Percentiles rank a stretch among this genome's conserved stretches.
Evolutionary conservation across 805 yeast species (phyloP).

Genomic region (Kuraishia capsulata): DNA sequence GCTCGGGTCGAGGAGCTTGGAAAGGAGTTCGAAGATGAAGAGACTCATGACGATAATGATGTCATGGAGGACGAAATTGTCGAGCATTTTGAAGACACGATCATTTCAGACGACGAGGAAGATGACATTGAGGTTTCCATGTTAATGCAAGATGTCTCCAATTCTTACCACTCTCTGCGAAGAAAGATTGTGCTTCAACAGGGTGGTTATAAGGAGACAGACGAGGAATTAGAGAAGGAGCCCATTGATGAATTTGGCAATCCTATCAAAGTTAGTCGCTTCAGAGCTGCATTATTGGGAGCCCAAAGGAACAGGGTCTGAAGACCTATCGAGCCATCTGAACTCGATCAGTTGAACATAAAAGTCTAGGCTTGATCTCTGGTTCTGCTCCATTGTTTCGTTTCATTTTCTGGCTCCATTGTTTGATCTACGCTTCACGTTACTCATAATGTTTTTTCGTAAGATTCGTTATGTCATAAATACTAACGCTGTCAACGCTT

Average conservation of each 20-base stretch:
- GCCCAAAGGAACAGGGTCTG: constrained; percentile 3
- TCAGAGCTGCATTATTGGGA: constrained; percentile 47
- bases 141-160: constrained; percentile 37
- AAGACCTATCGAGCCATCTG: too few relatives aligned
- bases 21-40: constrained; percentile 26
- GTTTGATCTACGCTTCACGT: too few relatives aligned
- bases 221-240: constrained; percentile 49
- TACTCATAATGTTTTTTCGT: too few relatives aligned
- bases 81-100: constrained; percentile 27
- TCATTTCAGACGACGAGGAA: constrained; percentile 14
- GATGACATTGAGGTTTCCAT: constrained; percentile 12
- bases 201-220: constrained; percentile 37
- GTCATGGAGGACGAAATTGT: constrained; percentile 31
- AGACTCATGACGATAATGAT: constrained; percentile 24
- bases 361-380: too few relatives aligned
- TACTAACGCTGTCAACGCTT: too few relatives aligned
- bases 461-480: too few relatives aligned
- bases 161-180: constrained; percentile 49
- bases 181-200: constrained; percentile 37
- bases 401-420: too few relatives aligned
- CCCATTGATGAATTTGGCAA: constrained; percentile 60
- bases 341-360: too few relatives aligned
- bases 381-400: too few relatives aligned
- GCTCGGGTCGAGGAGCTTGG: constrained; percentile 15
- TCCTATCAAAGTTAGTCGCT: constrained; percentile 53